Base-by-base conservation (phyloP, 2,329 filamentous ascomycete genomes). In the Rasamsonia emersonii region DNA sequence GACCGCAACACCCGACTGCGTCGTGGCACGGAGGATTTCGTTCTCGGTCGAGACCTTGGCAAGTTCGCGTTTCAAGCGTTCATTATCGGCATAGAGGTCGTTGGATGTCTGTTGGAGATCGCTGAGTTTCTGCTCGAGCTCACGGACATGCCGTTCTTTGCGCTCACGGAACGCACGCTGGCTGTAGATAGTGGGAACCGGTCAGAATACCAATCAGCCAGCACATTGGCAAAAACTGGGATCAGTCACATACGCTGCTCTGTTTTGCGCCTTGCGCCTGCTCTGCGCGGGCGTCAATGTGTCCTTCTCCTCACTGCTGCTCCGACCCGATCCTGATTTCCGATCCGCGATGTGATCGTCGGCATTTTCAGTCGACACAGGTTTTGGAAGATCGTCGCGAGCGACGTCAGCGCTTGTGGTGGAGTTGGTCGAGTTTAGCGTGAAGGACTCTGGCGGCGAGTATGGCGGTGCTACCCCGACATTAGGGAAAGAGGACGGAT, bases 151-250 rank as follows among this genome's bases (percentile, higher is more conserved):
- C 36, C 79, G 81, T 58, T 96, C 89, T 60, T 96, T 96, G 46
- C 89, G 81, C 61, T 96, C 89, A 39, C 89, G 85, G 59, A 96
- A 96, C 18, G 91, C 89, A 47, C 89, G 81, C 70, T 96, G 91
- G 28, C 89, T 95, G 37, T 35, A 30, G n/a, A n/a, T n/a, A n/a
- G n/a, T 24, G 25, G 16, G 26, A 27, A 35, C 9, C 10, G 9
- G 8, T 17, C 13, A 9, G 5, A 11, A n/a, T 4, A 8, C 8
- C 9, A 2, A 8, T 31, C 4, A 24, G 9, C 8, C 3, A 6
- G 23, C 24, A 5, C 29, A 17, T 11, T 17, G 11, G 13, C 16
- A 31, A 18, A 23, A 8, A 21, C 25, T 9, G 13, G 18, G 20
- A 4, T 19, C 18, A 23, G 36, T 34, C 32, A 63, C 76, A 56